Evolutionary conservation across 192 early-diverging fungal species (phyloP), one percentile per base, ranked within the genome.

Genomic region (Gaertneriomyces sp.): DNA sequence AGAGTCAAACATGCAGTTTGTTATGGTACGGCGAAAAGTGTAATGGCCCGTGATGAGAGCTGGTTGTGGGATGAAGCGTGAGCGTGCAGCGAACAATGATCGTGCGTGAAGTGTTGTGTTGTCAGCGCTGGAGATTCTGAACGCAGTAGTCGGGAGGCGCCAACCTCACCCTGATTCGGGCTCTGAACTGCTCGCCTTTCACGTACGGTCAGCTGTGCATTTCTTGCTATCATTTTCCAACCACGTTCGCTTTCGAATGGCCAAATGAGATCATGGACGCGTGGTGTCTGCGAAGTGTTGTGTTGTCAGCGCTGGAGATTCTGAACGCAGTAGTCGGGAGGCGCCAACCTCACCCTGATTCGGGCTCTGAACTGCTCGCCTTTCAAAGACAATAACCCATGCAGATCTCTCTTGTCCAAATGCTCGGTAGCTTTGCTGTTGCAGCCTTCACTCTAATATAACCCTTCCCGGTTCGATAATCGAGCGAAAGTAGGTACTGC

Each of bases 171-270:
- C 47, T 49, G 47, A 49, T 49, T 49, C 47, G 47, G 11, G 12
- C 47, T 49, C 47, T 49, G 17, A 49, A 17, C 59, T 59, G 56
- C 19, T 58, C 38, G 38, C 19, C 14, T 51, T 49, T 64, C 53
- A 33, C 25, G 25, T 33, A 33, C 25, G 25, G 25, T 33, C 25
- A 33, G 25, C 25, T 33, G 25, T 33, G 25, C 25, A 33, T 1
- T 2, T 33, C 25, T 33, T 33, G 25, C 25, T 33, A 33, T 33
- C 25, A 33, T 33, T 2, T 2, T 33, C 25, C 0, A 33, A 0
- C 25, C 25, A 2, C 0, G 25, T 33, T 33, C 25, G 25, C 25
- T 33, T 33, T 33, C 25, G 25, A 33, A 33, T 33, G 25, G 25
- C 25, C 25, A 33, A 33, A 33, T 33, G 25, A 33, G 25, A 33